Base-by-base conservation (phyloP, 1,139 yeast species). In the Geotrichum bryndzae region DNA sequence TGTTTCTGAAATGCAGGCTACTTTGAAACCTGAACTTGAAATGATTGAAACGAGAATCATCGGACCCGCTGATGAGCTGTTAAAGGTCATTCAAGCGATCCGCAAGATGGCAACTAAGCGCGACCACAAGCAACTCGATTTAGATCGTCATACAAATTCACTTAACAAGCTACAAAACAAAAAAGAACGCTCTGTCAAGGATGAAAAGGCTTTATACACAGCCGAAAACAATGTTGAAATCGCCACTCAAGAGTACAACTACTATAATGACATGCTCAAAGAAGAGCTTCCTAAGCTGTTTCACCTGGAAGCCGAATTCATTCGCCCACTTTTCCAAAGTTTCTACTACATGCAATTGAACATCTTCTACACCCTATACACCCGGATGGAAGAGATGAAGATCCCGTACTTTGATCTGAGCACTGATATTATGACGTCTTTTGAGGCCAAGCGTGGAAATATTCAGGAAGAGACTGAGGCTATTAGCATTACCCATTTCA, bases 321-420 rank as follows among this genome's bases (percentile, higher is more conserved):
- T 94, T 73, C 86, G 85, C 71, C 99, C 99, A 13, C 79, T 94
- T 70, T 95, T 94, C 77, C 96, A 92, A 69, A 87, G 95, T 64
- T 87, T 94, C 75, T 94, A 94, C 78, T 94, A 86, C 80, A 94
- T 95, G 98, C 99, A 94, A 78, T 83, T 94, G 78, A 94, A 94
- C 79, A 90, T 94, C 64, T 94, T 91, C 77, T 94, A 94, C 80
- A 91, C 97, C 0, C 79, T 94, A 66, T 92, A 89, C 79, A 87
- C 82, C 71, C 83, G 89, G 69, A 90, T 94, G 90, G 96, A 92
- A 76, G 96, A 90, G 74, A 86, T 92, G 88, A 91, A 94, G 78
- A 94, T 94, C 67, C 97, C 98, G 15, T 92, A 94, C 77, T 94
- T 94, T 76, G 96, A 94, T 73, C 79, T 94, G 72, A 79, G 82